These are phyloP conservation scores for Rubroshorea leprosula DNA, from an alignment of 345 rosid genomes.

Conservation along the genomic window DNA sequence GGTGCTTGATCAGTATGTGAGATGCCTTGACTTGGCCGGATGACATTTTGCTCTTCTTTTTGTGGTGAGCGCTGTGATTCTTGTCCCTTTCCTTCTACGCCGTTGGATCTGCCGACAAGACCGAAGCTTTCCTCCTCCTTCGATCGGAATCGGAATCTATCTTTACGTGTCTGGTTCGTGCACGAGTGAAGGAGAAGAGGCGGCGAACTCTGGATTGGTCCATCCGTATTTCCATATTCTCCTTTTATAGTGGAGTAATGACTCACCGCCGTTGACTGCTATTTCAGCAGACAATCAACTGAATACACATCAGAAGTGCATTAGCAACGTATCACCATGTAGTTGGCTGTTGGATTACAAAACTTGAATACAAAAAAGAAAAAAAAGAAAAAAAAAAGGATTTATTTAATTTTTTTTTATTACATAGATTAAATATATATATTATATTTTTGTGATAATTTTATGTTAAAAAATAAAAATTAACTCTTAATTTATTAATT, in stretches of 20 bases:
- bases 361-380: too few species aligned
- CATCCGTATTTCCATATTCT: not conserved
- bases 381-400: not conserved
- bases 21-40: conserved; percentile 71
- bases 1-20: conserved; percentile 87
- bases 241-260: not conserved
- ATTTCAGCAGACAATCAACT: not conserved
- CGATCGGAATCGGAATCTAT: conserved; percentile 63
- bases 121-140: conserved; percentile 42
- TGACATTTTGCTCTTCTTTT: conserved; percentile 33
- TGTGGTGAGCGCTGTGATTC: conserved; percentile 23
- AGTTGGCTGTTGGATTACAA: not conserved
- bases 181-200: not conserved
- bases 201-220: not conserved
- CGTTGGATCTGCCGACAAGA: conserved; percentile 39
- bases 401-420: too few species aligned
- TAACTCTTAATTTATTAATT: too few species aligned
- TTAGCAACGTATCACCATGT: not conserved
- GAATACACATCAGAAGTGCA: not conserved
- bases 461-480: too few species aligned
- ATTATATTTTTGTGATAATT: too few species aligned
- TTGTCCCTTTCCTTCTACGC: conserved; percentile 21
- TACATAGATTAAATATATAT: too few species aligned
- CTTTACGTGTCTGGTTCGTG: conserved; percentile 20
- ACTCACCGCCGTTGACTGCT: not conserved